Conservation (phyloP, 2,329 filamentous ascomycete genomes). For the Fusarium sacchari region DNA sequence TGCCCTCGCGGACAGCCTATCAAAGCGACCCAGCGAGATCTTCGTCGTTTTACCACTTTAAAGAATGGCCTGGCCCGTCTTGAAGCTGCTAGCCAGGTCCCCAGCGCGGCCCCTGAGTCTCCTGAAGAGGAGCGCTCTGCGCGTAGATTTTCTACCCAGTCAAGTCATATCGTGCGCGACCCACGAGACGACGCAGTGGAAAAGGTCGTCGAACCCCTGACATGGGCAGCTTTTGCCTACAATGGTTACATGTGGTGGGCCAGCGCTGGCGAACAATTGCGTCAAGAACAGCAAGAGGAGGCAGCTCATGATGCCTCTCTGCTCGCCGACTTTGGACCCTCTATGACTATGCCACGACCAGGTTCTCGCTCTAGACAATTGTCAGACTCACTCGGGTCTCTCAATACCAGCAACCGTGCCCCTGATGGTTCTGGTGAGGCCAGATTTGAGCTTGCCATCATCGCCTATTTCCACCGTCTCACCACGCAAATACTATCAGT, state of each 20-base stretch:
- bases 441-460: slow-evolving; percentile 73
- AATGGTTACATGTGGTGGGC: slow-evolving; percentile 92
- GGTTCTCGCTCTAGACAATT: slow-evolving; percentile 50
- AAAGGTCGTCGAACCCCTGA: slow-evolving; percentile 68
- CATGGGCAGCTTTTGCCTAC: slow-evolving; percentile 81
- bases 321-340: slow-evolving; percentile 61
- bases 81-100: slow-evolving; percentile 35
- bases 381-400: slow-evolving; percentile 57
- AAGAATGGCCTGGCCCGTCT: slow-evolving; percentile 69
- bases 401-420: slow-evolving; percentile 50
- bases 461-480: slow-evolving; percentile 83
- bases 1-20: slow-evolving; percentile 71
- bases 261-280: slow-evolving; percentile 77
- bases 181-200: slow-evolving; percentile 63
- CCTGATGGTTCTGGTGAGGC: slow-evolving; percentile 56
- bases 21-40: slow-evolving; percentile 89
- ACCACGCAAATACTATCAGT: slow-evolving; percentile 73
- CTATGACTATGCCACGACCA: slow-evolving; percentile 46
- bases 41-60: slow-evolving; percentile 80
- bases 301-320: slow-evolving; percentile 64
- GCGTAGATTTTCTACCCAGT: slow-evolving; percentile 43
- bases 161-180: slow-evolving; percentile 44
- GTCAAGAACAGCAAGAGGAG: slow-evolving; percentile 69
- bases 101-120: slow-evolving; percentile 43
- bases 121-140: slow-evolving; percentile 42